Evolutionary conservation across 805 yeast species (phyloP).

Genomic region (Metschnikowia drakensbergensis): DNA sequence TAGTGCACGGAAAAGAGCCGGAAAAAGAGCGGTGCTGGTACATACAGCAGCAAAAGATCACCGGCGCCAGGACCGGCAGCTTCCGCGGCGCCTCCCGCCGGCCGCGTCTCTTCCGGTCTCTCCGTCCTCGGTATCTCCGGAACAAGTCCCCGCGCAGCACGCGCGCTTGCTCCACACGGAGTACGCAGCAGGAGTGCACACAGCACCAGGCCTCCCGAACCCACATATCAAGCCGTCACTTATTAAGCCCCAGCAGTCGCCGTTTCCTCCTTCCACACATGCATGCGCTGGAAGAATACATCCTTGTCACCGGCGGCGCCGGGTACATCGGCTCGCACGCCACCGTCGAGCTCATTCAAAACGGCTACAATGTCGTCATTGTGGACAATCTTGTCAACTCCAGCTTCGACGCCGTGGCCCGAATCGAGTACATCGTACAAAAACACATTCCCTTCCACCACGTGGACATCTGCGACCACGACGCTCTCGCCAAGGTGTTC

Average conservation of each 20-base stretch:
- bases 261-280: not conserved
- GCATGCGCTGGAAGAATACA: slow-evolving; percentile 22
- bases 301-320: slow-evolving; percentile 80
- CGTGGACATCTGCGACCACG: slow-evolving; percentile 53
- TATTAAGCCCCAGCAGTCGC: not conserved
- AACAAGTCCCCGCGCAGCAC: slow-evolving; percentile 1
- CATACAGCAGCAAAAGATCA: too few species aligned
- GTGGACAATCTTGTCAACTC: slow-evolving; percentile 70
- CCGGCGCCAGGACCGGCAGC: too few species aligned
- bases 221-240: not conserved
- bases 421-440: slow-evolving; percentile 54
- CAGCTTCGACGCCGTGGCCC: slow-evolving; percentile 58
- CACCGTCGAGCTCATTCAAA: slow-evolving; percentile 55
- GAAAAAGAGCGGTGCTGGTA: too few species aligned
- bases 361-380: slow-evolving; percentile 67
- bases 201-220: not conserved
- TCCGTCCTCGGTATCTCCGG: not conserved
- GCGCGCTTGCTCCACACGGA: not conserved
- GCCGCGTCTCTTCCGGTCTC: not conserved
- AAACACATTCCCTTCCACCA: slow-evolving; percentile 51
- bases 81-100: not conserved
- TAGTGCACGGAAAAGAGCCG: too few species aligned
- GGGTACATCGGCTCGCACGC: slow-evolving; percentile 87
- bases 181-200: not conserved
- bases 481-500: slow-evolving; percentile 46